These are phyloP conservation scores for Diaporthe ilicicola DNA, from an alignment of 2,329 filamentous ascomycete species.

Conservation along the genomic window DNA sequence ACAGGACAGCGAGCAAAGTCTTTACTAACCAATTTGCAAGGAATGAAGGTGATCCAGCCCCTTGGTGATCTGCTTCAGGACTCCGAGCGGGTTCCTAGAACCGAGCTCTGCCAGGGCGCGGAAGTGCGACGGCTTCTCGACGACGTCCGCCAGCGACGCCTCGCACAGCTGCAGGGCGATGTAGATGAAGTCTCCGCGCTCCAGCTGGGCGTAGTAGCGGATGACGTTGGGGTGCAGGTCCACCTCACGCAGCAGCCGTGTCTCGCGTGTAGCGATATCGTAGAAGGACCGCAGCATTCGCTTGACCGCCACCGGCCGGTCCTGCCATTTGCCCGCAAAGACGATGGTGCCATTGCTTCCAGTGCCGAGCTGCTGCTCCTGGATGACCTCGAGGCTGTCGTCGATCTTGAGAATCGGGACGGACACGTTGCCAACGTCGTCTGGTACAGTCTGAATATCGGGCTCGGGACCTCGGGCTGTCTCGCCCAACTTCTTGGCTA, in stretches of 20 bases:
- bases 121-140: conserved; percentile 77
- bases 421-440: conserved; percentile 67
- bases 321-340: conserved; percentile 93
- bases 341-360: conserved; percentile 98
- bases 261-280: conserved; percentile 94
- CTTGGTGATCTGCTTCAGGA: conserved; percentile 88
- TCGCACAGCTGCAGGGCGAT: conserved; percentile 95
- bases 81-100: conserved; percentile 78
- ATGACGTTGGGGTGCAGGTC: conserved; percentile 98
- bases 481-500: conserved; percentile 66
- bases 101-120: conserved; percentile 75
- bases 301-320: conserved; percentile 93
- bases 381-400: conserved; percentile 70
- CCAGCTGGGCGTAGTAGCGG: conserved; percentile 92
- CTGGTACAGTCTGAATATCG: conserved; percentile 66
- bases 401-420: conserved; percentile 69
- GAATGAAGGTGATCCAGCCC: conserved; percentile 90
- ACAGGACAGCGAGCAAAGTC: rapidly evolving
- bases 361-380: conserved; percentile 71
- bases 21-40: conserved; percentile 73
- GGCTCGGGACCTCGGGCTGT: conserved; percentile 63
- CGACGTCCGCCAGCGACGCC: conserved; percentile 89
- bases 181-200: conserved; percentile 89
- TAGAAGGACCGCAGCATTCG: conserved; percentile 96
- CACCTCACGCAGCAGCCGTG: conserved; percentile 87